These are phyloP conservation scores for Populus davidiana DNA, from an alignment of 345 rosid species.

Conservation along the genomic window DNA sequence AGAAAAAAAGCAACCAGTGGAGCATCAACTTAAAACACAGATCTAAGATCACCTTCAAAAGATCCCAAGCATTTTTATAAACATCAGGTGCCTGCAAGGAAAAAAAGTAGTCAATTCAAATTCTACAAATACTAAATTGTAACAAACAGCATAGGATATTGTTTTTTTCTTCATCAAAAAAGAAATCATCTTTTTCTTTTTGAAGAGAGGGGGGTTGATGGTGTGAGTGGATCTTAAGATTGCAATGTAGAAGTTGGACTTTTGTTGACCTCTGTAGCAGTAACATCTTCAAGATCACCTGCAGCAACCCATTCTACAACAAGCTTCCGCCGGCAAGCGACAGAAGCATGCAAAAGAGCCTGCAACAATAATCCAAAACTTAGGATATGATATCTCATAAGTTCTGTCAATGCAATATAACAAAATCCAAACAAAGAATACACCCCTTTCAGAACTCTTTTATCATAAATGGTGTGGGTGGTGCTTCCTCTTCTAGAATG, in stretches of 20 bases:
- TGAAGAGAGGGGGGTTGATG: background rate
- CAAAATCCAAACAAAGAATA: background rate
- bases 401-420: background rate
- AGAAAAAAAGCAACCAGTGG: background rate
- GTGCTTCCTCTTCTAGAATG: background rate
- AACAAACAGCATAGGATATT: background rate
- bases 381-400: slow-evolving; percentile 4
- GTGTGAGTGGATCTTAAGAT: background rate
- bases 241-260: slow-evolving; percentile 3
- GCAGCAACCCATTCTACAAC: slow-evolving; percentile 91
- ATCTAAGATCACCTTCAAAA: slow-evolving; percentile 54
- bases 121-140: background rate
- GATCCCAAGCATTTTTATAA: slow-evolving; percentile 83
- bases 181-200: background rate
- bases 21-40: slow-evolving; percentile 3
- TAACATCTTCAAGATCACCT: slow-evolving; percentile 91
- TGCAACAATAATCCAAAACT: slow-evolving; percentile 30
- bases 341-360: slow-evolving; percentile 97
- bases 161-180: background rate
- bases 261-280: slow-evolving; percentile 51
- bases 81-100: slow-evolving; percentile 71
- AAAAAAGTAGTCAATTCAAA: slow-evolving; percentile 14
- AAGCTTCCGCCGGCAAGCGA: slow-evolving; percentile 84
- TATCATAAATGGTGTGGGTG: background rate
- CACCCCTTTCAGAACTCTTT: background rate